Evolutionary conservation across 768 basidiomycete species (phyloP), one percentile per base, ranked within the genome.

Genomic region (Hericium coralloides): DNA sequence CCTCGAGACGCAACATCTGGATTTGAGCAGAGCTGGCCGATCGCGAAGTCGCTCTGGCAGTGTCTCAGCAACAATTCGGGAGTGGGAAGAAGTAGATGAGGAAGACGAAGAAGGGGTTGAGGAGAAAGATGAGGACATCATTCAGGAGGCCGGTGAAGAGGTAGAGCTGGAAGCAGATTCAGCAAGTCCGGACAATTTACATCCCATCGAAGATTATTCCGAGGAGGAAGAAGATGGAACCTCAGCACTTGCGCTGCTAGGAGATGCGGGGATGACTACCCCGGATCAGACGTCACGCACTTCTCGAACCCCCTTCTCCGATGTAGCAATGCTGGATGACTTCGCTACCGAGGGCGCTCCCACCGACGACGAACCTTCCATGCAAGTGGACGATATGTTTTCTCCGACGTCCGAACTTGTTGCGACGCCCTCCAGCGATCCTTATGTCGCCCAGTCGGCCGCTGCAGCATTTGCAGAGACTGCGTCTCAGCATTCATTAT

Each of bases 1-100:
- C 56, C 72, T 97, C 58, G 86, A 89, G 64, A 87, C 90, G 1
- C 95, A 95, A 65, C 84, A 88, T 49, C 76, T 79, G 1, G 88
- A 89, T 63, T 70, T 93, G 48, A 72, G 73, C 1, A 76, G 78
- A 52, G 77, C 75, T 8, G 80, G 77, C 51, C 54, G 71, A 17
- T 75, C 76, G 17, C 73, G 76, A 23, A 90, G 85, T 62, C 78
- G 83, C 15, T 85, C 85, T 2, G 78, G 74, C 45, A 85, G 66
- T 47, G 60, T 66, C 9, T 66, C 67, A 2, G 62, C 62, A 0
- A 58, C 62, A 5, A 60, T 63, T 5, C 52, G 43, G 14, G 65
- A 59, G 25, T 59, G 61, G 61, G 57, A 37, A 15, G 60, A 61
- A 9, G 55, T 57, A 31, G 56, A 55, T 3, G 50, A 56, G 4